A percentile compares a stretch with the other conserved stretches of the same genome.
Evolutionary conservation across 2,329 filamentous ascomycete genomes (phyloP).

Genomic region (Neonectria magnoliae): DNA sequence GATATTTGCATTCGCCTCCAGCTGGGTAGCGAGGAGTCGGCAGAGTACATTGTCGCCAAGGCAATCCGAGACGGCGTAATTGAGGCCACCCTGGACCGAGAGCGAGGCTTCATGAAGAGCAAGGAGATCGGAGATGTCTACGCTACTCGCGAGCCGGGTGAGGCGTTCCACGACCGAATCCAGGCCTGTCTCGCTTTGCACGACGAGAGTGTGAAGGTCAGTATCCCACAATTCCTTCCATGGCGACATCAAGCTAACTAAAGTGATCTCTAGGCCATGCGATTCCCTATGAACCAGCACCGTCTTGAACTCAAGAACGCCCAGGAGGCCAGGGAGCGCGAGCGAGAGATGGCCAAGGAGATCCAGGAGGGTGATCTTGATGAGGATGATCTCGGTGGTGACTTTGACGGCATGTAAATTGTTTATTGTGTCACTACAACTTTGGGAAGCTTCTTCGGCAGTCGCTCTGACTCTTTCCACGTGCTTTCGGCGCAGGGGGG

Average conservation of each 20-base stretch:
- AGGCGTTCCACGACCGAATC: conserved; percentile 98
- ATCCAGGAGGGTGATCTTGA: conserved; percentile 98
- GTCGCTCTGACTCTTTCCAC: conserved; percentile 22
- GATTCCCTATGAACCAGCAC: conserved; percentile 99
- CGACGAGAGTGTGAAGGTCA: conserved; percentile 96
- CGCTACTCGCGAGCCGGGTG: conserved; percentile 91
- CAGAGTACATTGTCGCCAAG: conserved; percentile 99
- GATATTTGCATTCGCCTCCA: conserved; percentile 97
- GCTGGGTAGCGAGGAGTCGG: conserved; percentile 93
- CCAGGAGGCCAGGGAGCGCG: conserved; percentile 95
- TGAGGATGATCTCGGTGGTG: conserved; percentile 93
- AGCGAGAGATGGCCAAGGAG: conserved; percentile 97
- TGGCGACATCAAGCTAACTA: conserved; percentile 31
- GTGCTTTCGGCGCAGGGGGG: conserved; percentile 11
- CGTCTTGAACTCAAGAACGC: conserved; percentile 96
- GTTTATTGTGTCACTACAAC: conserved; percentile 29
- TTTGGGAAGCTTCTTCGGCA: conserved; percentile 15
- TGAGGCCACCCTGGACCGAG: conserved; percentile 91
- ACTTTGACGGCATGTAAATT: conserved; percentile 92
- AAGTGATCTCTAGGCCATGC: conserved; percentile 77
- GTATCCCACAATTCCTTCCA: not conserved
- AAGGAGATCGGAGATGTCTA: conserved; percentile 97
- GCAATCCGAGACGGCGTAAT: conserved; percentile 98
- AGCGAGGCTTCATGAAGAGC: conserved; percentile 98
- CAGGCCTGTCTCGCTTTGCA: conserved; percentile 89